Percentiles rank a stretch among this genome's conserved stretches.
These are phyloP conservation scores for Suillus spraguei DNA, from an alignment of 768 basidiomycete species.

Conservation along the genomic window DNA sequence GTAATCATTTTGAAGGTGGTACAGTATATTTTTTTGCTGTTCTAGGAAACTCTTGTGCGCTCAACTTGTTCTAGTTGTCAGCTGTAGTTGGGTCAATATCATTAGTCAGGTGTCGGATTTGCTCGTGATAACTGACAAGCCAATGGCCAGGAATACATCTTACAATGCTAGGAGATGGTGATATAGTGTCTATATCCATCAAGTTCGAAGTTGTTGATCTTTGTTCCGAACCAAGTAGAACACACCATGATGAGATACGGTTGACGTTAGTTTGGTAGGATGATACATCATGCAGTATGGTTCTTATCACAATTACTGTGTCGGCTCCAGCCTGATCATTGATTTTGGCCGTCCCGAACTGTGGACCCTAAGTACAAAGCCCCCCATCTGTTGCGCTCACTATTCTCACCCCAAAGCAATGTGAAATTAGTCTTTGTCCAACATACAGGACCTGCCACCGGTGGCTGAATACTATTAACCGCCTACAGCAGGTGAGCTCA, in stretches of 20 bases:
- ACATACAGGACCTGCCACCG: not conserved
- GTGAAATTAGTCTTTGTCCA: too few relatives aligned
- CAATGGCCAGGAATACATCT: too few relatives aligned
- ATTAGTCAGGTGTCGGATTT: constrained; percentile 3
- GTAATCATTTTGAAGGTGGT: constrained; percentile 9
- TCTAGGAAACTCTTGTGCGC: constrained; percentile 5
- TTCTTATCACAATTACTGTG: too few relatives aligned
- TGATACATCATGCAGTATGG: not conserved
- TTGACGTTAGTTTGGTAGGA: not conserved
- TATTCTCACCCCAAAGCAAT: too few relatives aligned
- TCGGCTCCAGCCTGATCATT: too few relatives aligned
- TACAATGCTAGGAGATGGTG: too few relatives aligned
- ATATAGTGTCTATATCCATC: too few relatives aligned
- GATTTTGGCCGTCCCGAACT: too few relatives aligned
- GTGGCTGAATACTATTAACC: not conserved
- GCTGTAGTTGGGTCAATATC: constrained; percentile 7
- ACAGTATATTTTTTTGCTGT: constrained; percentile 5
- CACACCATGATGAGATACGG: not conserved
- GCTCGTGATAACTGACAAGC: not conserved
- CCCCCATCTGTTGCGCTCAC: not conserved
- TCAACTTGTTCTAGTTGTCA: constrained; percentile 11
- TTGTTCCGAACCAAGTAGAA: not conserved
- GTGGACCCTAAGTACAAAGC: not conserved
- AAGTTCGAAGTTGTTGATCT: not conserved
- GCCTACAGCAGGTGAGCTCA: not conserved